Conservation (phyloP, 2,329 filamentous ascomycete genomes). For the Ophiocordyceps camponoti-rufipedis region DNA sequence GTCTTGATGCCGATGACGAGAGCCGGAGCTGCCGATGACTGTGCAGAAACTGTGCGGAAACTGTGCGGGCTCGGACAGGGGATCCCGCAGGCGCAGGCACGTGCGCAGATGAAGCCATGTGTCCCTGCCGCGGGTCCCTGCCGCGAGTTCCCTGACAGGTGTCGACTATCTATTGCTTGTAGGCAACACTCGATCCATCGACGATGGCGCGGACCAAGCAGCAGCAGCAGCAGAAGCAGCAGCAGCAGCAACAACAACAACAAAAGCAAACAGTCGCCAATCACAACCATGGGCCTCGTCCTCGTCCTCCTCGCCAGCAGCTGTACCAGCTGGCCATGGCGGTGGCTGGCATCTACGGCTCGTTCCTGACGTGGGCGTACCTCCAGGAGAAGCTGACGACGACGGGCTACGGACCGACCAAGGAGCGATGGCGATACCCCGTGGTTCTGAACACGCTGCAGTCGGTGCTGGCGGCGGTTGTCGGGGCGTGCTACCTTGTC, state of each 20-base stretch:
- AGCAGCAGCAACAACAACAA: not conserved
- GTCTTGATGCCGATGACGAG: too few species aligned
- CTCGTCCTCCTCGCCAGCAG: not conserved
- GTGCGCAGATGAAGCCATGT: not conserved
- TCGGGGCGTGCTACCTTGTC: constrained; percentile 65
- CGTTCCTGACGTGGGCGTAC: constrained; percentile 90
- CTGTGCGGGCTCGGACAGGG: not conserved
- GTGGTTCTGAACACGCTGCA: constrained; percentile 95
- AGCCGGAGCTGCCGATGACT: not conserved
- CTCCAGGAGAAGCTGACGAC: constrained; percentile 97
- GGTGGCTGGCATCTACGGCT: constrained; percentile 89
- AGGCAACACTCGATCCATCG: not conserved
- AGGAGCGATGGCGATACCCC: constrained; percentile 74
- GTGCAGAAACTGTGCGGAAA: not conserved
- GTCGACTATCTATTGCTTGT: not conserved
- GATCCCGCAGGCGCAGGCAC: not conserved
- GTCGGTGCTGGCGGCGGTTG: constrained; percentile 69
- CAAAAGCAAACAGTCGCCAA: not conserved
- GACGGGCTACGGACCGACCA: constrained; percentile 54
- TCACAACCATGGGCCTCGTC: not conserved
- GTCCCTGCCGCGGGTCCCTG: not conserved
- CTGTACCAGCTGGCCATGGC: constrained; percentile 64
- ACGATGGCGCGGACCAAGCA: not conserved
- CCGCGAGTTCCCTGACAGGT: not conserved
- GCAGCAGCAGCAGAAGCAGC: not conserved